Evolutionary conservation across 148 eudicot genomes (phyloP), one percentile per base, ranked within the genome.

Genomic region (Vaccinium vitisidaea): DNA sequence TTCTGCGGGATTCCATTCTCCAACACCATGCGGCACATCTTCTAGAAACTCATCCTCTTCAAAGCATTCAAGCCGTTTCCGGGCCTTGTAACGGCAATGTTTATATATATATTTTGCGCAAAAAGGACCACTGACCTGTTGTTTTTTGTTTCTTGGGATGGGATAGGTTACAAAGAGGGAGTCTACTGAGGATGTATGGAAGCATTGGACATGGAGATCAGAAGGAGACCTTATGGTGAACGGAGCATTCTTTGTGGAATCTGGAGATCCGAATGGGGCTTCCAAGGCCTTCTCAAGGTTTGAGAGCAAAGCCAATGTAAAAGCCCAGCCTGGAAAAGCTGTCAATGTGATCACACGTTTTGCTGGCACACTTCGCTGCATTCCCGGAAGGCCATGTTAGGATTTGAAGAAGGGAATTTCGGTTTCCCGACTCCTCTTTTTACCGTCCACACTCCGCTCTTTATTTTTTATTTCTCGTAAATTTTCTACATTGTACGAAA

Each of bases 181-280:
- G 77, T 6, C 21, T 1, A 16, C 18, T 16, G 59, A 86, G 36
- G 10, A 75, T 67, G 85, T 48, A 5, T 88, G 90, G 93, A 78
- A 9, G 77, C 6, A n/a, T 2, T 91, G 93, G 93, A 84, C 80
- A 80, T 91, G 93, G 93, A 86, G 89, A 81, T 91, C 93, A 52
- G 79, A 89, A 76, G 87, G 88, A 21, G 92, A 91, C 61, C 8
- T 88, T 13, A 75, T 91, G 85, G 10, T 87, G 73, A 88, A 88
- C 25, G 93, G 92, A 25, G 93, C 92, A 5, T 88, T 58, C 83
- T 91, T 90, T 30, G 83, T 86, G 6, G 71, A 87, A 63, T 91
- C 93, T 4, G 93, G 93, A 11, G 83, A 85, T 36, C 88, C 83
- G 1, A 54, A 80, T 0, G 82, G 69, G 55, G 46, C 58, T 19